Evolutionary conservation across 768 basidiomycete genomes (phyloP), one percentile per base, ranked within the genome.

Genomic region (Tulasnella sp.): DNA sequence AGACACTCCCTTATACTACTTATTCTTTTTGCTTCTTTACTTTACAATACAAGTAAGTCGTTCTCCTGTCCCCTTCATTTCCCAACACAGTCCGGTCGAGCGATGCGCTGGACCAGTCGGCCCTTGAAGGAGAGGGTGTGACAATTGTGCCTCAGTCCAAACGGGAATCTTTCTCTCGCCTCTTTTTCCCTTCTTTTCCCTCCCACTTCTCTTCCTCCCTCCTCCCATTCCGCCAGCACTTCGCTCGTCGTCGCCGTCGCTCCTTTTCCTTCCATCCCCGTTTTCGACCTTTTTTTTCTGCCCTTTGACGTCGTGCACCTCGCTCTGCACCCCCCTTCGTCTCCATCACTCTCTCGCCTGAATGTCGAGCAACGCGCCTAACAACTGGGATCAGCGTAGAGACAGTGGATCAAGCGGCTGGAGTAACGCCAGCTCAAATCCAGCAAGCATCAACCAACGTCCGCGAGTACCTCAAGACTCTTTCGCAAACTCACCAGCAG

Each of bases 381-480:
- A 68, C 62, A 56, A 24, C 76, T 77, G 76, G 76, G 76, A 77
- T 21, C 76, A 56, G 38, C 76, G 78, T 36, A 71, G 78, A 39
- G 71, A 44, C 31, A 73, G 71, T 46, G 78, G 44, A 38, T 72
- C 71, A 42, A 73, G 71, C 40, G 44, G 46, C 34, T 72, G 62
- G 68, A 48, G 44, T 19, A 3, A 78, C 2, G 62, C 74, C 14
- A 80, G 79, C 14, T 79, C 78, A 34, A 48, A 72, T 73, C 77
- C 80, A 46, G 68, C 80, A 39, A 52, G 58, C 48, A 81, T 79
- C 38, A 79, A 79, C 71, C 78, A 79, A 74, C 78, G 78, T 31
- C 78, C 78, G 24, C 78, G 78, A 34, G 71, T 79, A n/a, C 78
- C 78, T 3, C 78, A 79, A 73, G 78, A 79, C 71, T 38, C 42